Base-by-base conservation (phyloP, 2,329 filamentous ascomycete species). In the Stemphylium vesicarium region DNA sequence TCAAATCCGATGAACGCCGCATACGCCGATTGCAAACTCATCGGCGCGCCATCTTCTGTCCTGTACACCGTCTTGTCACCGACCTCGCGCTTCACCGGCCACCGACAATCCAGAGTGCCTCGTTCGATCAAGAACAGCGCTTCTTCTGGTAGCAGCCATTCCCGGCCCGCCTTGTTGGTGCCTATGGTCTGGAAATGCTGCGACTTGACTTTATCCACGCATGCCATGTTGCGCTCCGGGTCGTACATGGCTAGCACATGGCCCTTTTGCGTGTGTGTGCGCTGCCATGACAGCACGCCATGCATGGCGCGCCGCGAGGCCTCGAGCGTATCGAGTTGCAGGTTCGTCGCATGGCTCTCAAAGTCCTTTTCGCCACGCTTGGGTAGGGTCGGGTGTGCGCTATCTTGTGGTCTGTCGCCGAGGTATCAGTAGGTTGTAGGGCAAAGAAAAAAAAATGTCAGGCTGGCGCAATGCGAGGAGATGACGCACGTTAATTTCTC, bases 291-390 rank as follows among this genome's bases (percentile, higher is more conserved):
- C 50, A 98, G 82, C 2, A 94, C 93, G 65, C 92, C 88, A 75
- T 96, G 90, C 89, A 99, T 95, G 16, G 93, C 94, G 64, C 84
- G 82, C 50, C 94, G 87, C 59, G 92, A 96, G 41, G 90, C 85
- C 69, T 92, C 89, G 46, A 99, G 86, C 8, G 88, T 85, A 52
- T 84, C 83, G 62, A 88, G 86, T 76, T 99, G 95, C 29, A 90
- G 86, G 29, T 85, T 84, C 2, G 95, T 98, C 42, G 91, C 90
- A 77, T 98, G 92, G 24, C 90, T 88, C 78, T 98, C 95, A 74
- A 97, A 99, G 78, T 99, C 95, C 76, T 99, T 99, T 74, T 96
- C 92, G 57, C 95, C 95, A 60, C 92, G 91, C 63, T 94, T 92
- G 32, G 96, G 92, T 10, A 93, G 84, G 65, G 86, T 85, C 79